phyloP scores from a whole-genome alignment of 306 rosid species.

The Prosopis cineraria region DNA sequence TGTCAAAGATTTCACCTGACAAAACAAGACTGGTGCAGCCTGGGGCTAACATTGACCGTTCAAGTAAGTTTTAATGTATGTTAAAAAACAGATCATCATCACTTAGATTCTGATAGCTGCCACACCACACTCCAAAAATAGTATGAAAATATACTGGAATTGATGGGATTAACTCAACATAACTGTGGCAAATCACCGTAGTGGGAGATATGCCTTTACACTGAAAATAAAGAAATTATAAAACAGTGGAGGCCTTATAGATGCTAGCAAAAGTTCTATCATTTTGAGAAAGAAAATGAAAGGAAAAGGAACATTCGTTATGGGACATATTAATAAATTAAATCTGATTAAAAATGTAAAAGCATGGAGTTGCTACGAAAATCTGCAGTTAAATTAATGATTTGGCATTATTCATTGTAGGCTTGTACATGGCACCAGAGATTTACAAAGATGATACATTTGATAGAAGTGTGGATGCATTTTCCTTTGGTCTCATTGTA shows the following conservation, averaged over 20 bases:
- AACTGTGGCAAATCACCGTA: background rate
- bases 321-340: slow-evolving; percentile 14
- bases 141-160: background rate
- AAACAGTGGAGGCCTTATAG: background rate
- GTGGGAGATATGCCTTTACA: background rate
- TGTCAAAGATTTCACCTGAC: slow-evolving; percentile 70
- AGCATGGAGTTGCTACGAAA: slow-evolving; percentile 20
- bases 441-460: slow-evolving; percentile 74
- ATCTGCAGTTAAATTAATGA: slow-evolving; percentile 25
- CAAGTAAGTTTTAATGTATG: slow-evolving; percentile 62
- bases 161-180: background rate
- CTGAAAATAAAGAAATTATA: background rate
- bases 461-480: slow-evolving; percentile 84
- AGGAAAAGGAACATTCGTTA: slow-evolving; percentile 23
- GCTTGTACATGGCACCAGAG: slow-evolving; percentile 90
- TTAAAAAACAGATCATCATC: background rate
- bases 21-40: slow-evolving; percentile 67
- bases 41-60: slow-evolving; percentile 49
- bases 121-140: background rate
- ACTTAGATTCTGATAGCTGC: background rate
- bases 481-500: slow-evolving; percentile 85
- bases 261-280: slow-evolving; percentile 9
- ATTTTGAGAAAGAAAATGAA: slow-evolving; percentile 19
- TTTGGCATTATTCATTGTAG: slow-evolving; percentile 52
- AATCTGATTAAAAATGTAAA: slow-evolving; percentile 1